phyloP scores from a whole-genome alignment of 306 rosid species.

The Vicia sativa region DNA sequence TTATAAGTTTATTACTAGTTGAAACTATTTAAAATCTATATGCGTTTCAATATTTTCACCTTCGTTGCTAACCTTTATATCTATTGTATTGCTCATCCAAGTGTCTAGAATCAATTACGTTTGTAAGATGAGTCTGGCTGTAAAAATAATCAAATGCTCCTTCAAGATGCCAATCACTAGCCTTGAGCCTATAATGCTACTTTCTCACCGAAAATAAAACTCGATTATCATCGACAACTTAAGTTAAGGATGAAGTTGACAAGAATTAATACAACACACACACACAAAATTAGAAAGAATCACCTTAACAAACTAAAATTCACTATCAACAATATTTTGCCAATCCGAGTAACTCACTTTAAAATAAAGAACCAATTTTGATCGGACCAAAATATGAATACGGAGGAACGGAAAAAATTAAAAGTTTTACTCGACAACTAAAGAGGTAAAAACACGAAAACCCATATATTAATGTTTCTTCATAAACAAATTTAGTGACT shows the following conservation, averaged over 20 bases:
- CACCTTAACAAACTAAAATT: slow-evolving; percentile 2
- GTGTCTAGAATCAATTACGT: slow-evolving; percentile 80
- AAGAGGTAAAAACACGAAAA: too few species aligned
- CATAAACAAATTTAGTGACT: too few species aligned
- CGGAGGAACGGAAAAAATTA: too few species aligned
- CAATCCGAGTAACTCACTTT: too few species aligned
- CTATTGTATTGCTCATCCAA: slow-evolving; percentile 93
- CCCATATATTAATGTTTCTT: too few species aligned
- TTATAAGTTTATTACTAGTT: slow-evolving; percentile 2
- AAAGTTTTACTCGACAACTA: too few species aligned
- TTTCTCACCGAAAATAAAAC: slow-evolving; percentile 71
- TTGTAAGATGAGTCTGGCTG: slow-evolving; percentile 82
- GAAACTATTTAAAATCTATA: slow-evolving; percentile 19
- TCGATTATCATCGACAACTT: background rate
- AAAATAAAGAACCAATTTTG: too few species aligned
- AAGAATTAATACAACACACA: slow-evolving; percentile 4
- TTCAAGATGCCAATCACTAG: slow-evolving; percentile 98
- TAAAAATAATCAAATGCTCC: slow-evolving; percentile 96
- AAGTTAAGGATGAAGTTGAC: slow-evolving; percentile 15
- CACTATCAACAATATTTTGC: slow-evolving; percentile 8
- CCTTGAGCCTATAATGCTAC: slow-evolving; percentile 77
- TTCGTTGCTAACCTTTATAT: slow-evolving; percentile 82
- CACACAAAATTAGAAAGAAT: background rate
- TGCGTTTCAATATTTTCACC: slow-evolving; percentile 18
- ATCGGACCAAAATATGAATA: too few species aligned